Percentiles rank a stretch among this genome's conserved stretches.
Evolutionary conservation across 176 grass and related monocot genomes (phyloP).

Genomic region (Puccinellia tenuiflora): DNA sequence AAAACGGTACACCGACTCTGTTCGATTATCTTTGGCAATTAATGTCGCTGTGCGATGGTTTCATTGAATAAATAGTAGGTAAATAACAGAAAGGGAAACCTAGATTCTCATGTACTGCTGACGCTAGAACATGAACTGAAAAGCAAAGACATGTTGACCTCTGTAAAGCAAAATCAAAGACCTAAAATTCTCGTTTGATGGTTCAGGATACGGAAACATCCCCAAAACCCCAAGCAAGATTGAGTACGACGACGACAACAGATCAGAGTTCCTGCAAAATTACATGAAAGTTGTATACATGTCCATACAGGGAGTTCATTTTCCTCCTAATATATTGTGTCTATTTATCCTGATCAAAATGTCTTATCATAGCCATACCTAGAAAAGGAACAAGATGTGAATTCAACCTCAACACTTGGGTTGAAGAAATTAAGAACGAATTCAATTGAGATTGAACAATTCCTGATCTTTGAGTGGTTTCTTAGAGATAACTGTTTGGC

Average conservation of each 20-base stretch:
- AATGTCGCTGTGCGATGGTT: no score
- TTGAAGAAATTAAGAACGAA: neutral
- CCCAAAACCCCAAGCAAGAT: neutral
- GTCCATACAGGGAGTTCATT: slow-evolving; percentile 2
- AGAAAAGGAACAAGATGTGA: neutral
- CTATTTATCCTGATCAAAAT: neutral
- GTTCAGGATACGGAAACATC: neutral
- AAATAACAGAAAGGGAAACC: neutral
- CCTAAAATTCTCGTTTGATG: neutral
- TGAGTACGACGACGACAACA: slow-evolving; percentile 17
- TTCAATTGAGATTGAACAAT: neutral
- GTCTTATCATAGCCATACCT: neutral
- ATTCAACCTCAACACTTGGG: neutral
- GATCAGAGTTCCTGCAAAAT: slow-evolving; percentile 35
- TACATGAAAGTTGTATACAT: slow-evolving; percentile 27
- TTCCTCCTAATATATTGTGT: neutral
- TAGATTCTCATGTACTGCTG: neutral
- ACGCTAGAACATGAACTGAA: neutral
- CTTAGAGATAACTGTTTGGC: neutral
- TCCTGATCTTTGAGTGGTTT: neutral
- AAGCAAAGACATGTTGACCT: neutral
- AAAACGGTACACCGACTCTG: slow-evolving; percentile 53
- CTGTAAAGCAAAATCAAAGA: neutral
- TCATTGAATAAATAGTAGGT: neutral
- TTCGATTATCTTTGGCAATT: neutral